These are phyloP conservation scores for Phialemoniopsis sp. DNA, from an alignment of 2,329 filamentous ascomycete species.

Conservation along the genomic window DNA sequence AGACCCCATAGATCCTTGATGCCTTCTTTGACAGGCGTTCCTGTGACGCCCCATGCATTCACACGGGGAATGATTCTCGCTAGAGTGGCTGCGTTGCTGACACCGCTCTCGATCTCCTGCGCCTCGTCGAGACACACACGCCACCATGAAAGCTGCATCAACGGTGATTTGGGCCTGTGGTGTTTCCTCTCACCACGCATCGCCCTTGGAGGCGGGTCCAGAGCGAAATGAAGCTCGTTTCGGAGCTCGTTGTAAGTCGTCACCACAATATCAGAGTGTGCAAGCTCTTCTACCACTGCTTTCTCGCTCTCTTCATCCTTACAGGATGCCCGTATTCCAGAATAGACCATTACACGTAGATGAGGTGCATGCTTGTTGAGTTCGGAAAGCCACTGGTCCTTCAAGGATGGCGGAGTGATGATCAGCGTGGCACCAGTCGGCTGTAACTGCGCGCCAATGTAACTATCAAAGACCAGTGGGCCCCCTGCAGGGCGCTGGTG, in stretches of 20 bases:
- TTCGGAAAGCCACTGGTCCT: constrained; percentile 59
- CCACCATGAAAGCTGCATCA: constrained; percentile 86
- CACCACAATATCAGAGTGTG: constrained; percentile 53
- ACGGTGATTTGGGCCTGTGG: constrained; percentile 64
- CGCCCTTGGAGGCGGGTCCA: constrained; percentile 63
- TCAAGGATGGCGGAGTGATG: constrained; percentile 52
- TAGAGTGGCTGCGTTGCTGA: constrained; percentile 77
- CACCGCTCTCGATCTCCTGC: constrained; percentile 90
- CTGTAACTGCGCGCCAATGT: constrained; percentile 34
- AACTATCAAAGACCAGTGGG: constrained; percentile 20
- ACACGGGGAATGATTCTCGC: constrained; percentile 75
- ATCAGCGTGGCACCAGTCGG: constrained; percentile 56
- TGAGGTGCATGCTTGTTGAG: constrained; percentile 53
- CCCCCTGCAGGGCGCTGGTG: constrained; percentile 40
- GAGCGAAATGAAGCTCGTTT: constrained; percentile 74
- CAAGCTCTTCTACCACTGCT: constrained; percentile 38
- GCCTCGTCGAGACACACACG: constrained; percentile 74
- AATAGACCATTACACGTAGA: constrained; percentile 52
- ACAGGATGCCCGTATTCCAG: constrained; percentile 30
- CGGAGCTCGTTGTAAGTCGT: constrained; percentile 70
- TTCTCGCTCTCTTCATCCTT: constrained; percentile 30
- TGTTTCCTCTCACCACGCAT: constrained; percentile 64
- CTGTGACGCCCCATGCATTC: constrained; percentile 90
- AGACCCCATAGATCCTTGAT: constrained; percentile 76
- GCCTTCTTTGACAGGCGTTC: constrained; percentile 79